Percentiles rank a stretch among this genome's conserved stretches.
Conservation (phyloP, 768 basidiomycete genomes). For the Piloderma croceum region DNA sequence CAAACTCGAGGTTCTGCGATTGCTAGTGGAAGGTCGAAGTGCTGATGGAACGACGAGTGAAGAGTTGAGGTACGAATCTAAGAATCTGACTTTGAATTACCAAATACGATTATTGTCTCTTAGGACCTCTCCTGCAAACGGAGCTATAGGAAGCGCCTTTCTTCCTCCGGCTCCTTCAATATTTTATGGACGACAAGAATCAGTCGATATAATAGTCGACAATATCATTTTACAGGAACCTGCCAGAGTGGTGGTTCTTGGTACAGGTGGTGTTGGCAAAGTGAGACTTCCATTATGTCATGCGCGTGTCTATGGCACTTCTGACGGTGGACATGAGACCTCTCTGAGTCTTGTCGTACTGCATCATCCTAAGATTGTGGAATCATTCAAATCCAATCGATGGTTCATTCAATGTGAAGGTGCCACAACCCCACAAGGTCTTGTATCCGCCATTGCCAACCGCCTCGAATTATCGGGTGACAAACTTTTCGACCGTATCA, state of each 20-base stretch:
- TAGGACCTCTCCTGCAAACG: no score
- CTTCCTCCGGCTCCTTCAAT: no score
- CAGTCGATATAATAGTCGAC: slow-evolving; percentile 18
- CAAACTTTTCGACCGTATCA: slow-evolving; percentile 13
- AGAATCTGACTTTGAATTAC: no score
- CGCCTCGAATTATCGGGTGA: slow-evolving; percentile 12
- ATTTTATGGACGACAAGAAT: slow-evolving; percentile 23
- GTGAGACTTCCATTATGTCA: no score
- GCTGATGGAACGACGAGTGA: no score
- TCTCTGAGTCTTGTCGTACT: slow-evolving; percentile 24
- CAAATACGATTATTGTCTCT: no score
- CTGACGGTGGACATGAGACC: no score
- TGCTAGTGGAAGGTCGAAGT: no score
- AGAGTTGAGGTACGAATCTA: no score
- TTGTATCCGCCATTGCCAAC: slow-evolving; percentile 13
- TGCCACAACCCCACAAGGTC: slow-evolving; percentile 18
- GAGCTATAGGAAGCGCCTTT: no score
- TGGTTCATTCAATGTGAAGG: slow-evolving; percentile 28
- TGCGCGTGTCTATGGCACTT: no score
- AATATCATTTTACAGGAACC: slow-evolving; percentile 8
- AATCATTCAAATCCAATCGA: slow-evolving; percentile 15
- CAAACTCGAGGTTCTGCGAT: no score
- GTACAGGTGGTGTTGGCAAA: slow-evolving; percentile 31
- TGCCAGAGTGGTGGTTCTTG: slow-evolving; percentile 23
- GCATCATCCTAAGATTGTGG: slow-evolving; percentile 15